phyloP scores from a whole-genome alignment of 768 basidiomycete species.

The Hericium coralloides region DNA sequence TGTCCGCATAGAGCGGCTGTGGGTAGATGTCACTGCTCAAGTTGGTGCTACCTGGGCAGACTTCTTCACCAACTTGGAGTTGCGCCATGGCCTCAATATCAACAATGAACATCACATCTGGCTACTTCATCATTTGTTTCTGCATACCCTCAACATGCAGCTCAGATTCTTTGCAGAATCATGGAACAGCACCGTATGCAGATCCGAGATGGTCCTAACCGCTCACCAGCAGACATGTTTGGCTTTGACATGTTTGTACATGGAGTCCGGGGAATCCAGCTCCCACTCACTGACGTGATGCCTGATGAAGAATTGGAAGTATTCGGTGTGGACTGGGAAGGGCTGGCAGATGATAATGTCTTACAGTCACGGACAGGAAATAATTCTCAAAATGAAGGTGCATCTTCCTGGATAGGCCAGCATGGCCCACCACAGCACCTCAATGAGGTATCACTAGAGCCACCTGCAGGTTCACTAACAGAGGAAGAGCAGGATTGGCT shows the following conservation, averaged over 20 bases:
- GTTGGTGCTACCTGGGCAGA: conserved; percentile 16
- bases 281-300: neutral
- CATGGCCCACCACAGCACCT: neutral
- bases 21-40: conserved; percentile 19
- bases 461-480: too few relatives aligned
- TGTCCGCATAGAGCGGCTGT: conserved; percentile 19
- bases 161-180: neutral
- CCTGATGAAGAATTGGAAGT: conserved; percentile 4
- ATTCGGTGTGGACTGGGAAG: conserved; percentile 9
- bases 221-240: conserved; percentile 16
- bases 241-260: conserved; percentile 14
- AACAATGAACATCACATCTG: conserved; percentile 17
- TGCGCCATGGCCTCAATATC: conserved; percentile 15
- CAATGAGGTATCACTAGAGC: neutral
- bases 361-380: conserved; percentile 1
- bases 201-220: conserved; percentile 11
- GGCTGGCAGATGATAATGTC: conserved; percentile 3
- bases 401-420: conserved; percentile 1
- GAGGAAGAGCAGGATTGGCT: too few relatives aligned
- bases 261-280: conserved; percentile 1
- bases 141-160: conserved; percentile 13
- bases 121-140: conserved; percentile 22
- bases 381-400: neutral
- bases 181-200: neutral
- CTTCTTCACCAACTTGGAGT: conserved; percentile 17